Base-by-base conservation (phyloP, 345 rosid genomes). In the Carallia pectinifolia region DNA sequence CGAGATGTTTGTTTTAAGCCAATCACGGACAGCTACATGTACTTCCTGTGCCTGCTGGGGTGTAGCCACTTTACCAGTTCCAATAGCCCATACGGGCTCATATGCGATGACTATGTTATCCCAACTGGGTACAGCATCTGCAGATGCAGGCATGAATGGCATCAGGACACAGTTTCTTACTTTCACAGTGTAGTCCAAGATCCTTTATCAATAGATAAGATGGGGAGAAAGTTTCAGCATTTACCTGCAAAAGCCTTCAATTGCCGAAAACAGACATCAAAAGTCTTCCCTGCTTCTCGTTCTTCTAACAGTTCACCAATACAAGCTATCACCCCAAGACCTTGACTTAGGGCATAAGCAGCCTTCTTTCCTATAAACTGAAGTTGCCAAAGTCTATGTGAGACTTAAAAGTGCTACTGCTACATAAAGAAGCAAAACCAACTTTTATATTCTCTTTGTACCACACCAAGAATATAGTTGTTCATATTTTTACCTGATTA, bases 31-130 rank as follows among this genome's bases (percentile, higher is more conserved):
- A 79, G 98, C 92, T 39, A 79, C 86, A 75, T 95, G 98, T 58
- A 95, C 97, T 85, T 92, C 99, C 76, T 92, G 97, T 71, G 99
- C 98, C 79, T 95, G 99, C 77, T 74, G 80, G 1, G 99, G 98
- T 30, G 96, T 80, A 65, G 99, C 98, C 71, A 95, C 99, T 73
- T 92, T 92, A 70, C 99, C 99, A 58, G 98, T 92, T 71, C 97
- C 99, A 77, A 95, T 95, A 71, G 99, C 99, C 99, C 99, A 95
- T 34, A 95, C 98, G 63, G 99, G 98, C 81, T 95, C 99, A 63
- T 95, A 95, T 2, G 99, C 99, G 69, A 95, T 86, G 37, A 95
- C 99, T 55, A 92, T 65, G 65, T 86, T 80, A 61, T 92, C 97
- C 99, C 97, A 92, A 81, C 97, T 83, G 50, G 96, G 90, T 37